These are phyloP conservation scores for Penicillium thymicola DNA, from an alignment of 2,329 filamentous ascomycete genomes.

Conservation along the genomic window DNA sequence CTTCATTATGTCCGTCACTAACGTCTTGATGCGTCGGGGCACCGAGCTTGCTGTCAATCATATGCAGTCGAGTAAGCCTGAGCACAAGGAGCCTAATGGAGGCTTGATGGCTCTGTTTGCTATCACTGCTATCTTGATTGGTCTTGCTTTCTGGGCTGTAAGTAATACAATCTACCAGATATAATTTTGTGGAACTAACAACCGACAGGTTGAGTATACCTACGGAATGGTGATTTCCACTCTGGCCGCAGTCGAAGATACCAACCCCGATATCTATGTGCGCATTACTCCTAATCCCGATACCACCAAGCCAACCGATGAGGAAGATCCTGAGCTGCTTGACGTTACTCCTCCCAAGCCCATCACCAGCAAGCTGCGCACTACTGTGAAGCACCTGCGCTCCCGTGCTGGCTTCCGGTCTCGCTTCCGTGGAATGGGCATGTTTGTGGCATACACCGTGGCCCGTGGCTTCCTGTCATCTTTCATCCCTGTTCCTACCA, in stretches of 20 bases:
- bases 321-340: conserved; percentile 44
- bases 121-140: conserved; percentile 26
- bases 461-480: conserved; percentile 46
- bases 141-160: conserved; percentile 28
- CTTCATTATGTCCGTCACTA: conserved; percentile 27
- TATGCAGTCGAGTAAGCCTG: conserved; percentile 21
- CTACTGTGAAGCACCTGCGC: conserved; percentile 59
- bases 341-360: conserved; percentile 52
- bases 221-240: conserved; percentile 59
- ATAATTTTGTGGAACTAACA: neutral
- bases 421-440: conserved; percentile 65
- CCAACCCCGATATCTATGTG: conserved; percentile 52
- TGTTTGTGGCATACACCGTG: conserved; percentile 49
- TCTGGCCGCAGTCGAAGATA: conserved; percentile 63
- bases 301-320: conserved; percentile 29
- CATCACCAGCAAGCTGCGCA: conserved; percentile 60
- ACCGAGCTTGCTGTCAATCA: conserved; percentile 31
- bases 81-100: conserved; percentile 19
- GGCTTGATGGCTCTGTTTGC: conserved; percentile 29
- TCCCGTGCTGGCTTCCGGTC: conserved; percentile 62
- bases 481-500: conserved; percentile 29
- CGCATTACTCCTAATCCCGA: conserved; percentile 46
- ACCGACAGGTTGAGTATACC: conserved; percentile 53
- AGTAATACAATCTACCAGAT: conserved; percentile 10
- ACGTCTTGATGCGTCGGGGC: conserved; percentile 37